Percentiles rank a stretch among this genome's conserved stretches.
Conservation (phyloP, 768 basidiomycete species). For the Trametes sanguinea region DNA sequence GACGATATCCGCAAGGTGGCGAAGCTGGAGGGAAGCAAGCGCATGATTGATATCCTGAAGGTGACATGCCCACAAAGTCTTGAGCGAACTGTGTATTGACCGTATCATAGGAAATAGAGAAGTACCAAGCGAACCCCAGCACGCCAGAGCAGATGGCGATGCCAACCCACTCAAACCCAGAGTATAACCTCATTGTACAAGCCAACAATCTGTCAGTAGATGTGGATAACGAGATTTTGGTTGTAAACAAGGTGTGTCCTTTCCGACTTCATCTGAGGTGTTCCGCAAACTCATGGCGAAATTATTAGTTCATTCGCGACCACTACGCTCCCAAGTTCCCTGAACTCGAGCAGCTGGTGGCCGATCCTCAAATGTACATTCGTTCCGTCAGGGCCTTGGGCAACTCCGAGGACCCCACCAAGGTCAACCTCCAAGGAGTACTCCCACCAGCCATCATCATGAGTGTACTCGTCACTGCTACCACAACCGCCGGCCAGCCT, state of each 20-base stretch:
- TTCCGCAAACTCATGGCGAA: too few species aligned
- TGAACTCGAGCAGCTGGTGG: conserved; percentile 93
- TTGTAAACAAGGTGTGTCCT: conserved; percentile 84
- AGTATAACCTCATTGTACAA: conserved; percentile 94
- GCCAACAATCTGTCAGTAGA: conserved; percentile 98
- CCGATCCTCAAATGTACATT: conserved; percentile 90
- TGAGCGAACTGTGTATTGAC: not conserved
- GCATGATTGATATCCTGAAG: conserved; percentile 84
- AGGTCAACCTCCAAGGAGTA: conserved; percentile 76
- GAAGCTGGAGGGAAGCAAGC: conserved; percentile 84
- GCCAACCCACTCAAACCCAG: conserved; percentile 87
- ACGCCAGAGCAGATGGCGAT: conserved; percentile 76
- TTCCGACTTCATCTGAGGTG: not conserved
- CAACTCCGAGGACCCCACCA: conserved; percentile 89
- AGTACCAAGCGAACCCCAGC: conserved; percentile 80
- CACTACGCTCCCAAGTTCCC: conserved; percentile 96
- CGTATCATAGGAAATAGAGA: conserved; percentile 77
- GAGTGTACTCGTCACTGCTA: conserved; percentile 95
- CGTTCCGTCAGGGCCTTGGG: conserved; percentile 86
- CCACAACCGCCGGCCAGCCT: conserved; percentile 79
- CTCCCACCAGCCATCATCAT: conserved; percentile 90
- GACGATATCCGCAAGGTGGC: conserved; percentile 89
- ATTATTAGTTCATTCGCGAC: conserved; percentile 87
- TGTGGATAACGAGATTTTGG: conserved; percentile 95
- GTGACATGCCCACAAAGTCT: conserved; percentile 38